Conservation (phyloP, 1,284 basidiomycete genomes). For the Cronartium quercuum region DNA sequence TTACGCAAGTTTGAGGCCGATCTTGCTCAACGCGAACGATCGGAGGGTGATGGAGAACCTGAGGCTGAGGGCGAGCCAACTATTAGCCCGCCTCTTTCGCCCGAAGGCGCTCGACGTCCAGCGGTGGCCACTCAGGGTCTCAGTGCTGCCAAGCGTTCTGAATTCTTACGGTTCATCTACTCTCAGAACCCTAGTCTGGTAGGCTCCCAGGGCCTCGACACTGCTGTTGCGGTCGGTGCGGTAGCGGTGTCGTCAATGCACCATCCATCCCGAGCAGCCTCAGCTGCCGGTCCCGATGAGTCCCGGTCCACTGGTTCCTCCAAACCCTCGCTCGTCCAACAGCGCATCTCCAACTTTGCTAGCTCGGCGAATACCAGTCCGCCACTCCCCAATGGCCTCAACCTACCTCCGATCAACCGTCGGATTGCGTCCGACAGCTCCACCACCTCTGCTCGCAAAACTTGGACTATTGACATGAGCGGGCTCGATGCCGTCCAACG, state of each 20-base stretch:
- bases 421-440: conserved; percentile 13
- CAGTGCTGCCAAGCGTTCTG: conserved; percentile 23
- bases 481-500: conserved; percentile 17
- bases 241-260: conserved; percentile 18
- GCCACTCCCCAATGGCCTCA: conserved; percentile 3
- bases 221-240: conserved; percentile 22
- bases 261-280: not conserved
- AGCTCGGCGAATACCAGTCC: not conserved
- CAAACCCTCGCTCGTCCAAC: conserved; percentile 23
- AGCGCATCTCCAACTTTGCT: conserved; percentile 32
- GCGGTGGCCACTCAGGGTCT: conserved; percentile 24
- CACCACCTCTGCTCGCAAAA: not conserved
- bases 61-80: not conserved
- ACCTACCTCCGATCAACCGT: not conserved
- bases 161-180: conserved; percentile 37
- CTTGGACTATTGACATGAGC: conserved; percentile 33
- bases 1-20: conserved; percentile 29
- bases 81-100: not conserved
- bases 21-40: conserved; percentile 3
- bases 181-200: conserved; percentile 30
- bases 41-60: not conserved
- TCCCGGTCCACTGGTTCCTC: not conserved
- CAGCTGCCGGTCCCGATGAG: not conserved
- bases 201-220: conserved; percentile 3
- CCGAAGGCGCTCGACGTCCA: not conserved